Conservation (phyloP, 305 asterid genomes). For the Salvia sclarea region DNA sequence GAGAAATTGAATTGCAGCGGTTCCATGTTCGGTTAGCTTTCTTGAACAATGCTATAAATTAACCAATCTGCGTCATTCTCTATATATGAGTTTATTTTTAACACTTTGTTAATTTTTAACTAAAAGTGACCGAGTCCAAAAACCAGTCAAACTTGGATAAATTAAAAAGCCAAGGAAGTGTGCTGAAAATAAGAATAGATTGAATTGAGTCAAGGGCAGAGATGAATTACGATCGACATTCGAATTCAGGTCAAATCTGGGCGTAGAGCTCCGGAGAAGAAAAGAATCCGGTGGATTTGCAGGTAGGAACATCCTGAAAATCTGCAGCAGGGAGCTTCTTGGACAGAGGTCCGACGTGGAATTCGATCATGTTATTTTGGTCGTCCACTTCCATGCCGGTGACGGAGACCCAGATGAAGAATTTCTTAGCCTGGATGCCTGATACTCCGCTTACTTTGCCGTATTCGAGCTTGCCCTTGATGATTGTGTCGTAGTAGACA, state of each 20-base stretch:
- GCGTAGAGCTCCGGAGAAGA: constrained; percentile 26
- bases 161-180: not conserved
- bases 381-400: constrained; percentile 60
- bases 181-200: not conserved
- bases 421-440: constrained; percentile 66
- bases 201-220: not conserved
- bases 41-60: not conserved
- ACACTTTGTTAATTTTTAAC: not conserved
- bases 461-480: constrained; percentile 55
- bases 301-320: constrained; percentile 52
- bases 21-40: not conserved
- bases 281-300: constrained; percentile 46
- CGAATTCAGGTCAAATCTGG: constrained; percentile 50
- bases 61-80: not conserved
- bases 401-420: constrained; percentile 68
- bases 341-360: constrained; percentile 61
- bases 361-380: constrained; percentile 42
- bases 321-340: constrained; percentile 52
- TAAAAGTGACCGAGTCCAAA: not conserved
- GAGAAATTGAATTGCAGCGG: not conserved
- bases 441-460: constrained; percentile 63
- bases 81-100: not conserved
- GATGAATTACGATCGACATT: not conserved
- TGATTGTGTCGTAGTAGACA: constrained; percentile 51
- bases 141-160: not conserved